Evolutionary conservation across 2,329 filamentous ascomycete species (phyloP).

Genomic region (Cladosporium oxysporum): DNA sequence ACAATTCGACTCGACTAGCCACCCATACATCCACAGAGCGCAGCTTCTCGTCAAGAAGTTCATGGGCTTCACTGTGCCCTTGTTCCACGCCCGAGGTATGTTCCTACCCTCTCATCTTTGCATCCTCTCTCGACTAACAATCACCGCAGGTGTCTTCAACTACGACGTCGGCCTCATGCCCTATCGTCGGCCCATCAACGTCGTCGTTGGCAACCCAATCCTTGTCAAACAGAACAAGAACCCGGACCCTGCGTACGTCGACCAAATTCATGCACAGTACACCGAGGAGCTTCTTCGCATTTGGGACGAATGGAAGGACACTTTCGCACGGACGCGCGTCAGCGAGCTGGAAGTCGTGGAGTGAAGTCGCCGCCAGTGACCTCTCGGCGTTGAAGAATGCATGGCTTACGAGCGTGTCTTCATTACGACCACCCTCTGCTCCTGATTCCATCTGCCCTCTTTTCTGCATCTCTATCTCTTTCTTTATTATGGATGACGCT

Average conservation of each 20-base stretch:
- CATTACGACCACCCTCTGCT: too few relatives aligned
- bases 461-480: background rate
- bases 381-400: too few relatives aligned
- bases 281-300: conserved; percentile 70
- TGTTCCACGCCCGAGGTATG: conserved; percentile 72
- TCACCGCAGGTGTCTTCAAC: conserved; percentile 75
- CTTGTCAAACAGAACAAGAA: conserved; percentile 63
- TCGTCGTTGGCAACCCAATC: conserved; percentile 85
- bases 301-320: conserved; percentile 77
- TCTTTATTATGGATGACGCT: background rate
- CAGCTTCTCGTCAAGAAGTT: conserved; percentile 83
- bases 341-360: conserved; percentile 69
- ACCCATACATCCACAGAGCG: conserved; percentile 75
- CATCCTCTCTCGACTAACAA: background rate
- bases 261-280: conserved; percentile 78
- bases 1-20: conserved; percentile 73
- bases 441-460: too few relatives aligned
- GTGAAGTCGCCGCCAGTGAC: conserved; percentile 34
- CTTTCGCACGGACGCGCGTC: conserved; percentile 64
- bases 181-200: conserved; percentile 81
- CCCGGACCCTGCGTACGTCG: conserved; percentile 73
- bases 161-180: conserved; percentile 97
- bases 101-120: background rate
- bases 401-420: background rate
- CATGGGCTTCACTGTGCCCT: conserved; percentile 88